Percentiles rank a stretch among this genome's conserved stretches.
Evolutionary conservation across 176 grass and related monocot genomes (phyloP).

Genomic region (Bothriochloa decipiens): DNA sequence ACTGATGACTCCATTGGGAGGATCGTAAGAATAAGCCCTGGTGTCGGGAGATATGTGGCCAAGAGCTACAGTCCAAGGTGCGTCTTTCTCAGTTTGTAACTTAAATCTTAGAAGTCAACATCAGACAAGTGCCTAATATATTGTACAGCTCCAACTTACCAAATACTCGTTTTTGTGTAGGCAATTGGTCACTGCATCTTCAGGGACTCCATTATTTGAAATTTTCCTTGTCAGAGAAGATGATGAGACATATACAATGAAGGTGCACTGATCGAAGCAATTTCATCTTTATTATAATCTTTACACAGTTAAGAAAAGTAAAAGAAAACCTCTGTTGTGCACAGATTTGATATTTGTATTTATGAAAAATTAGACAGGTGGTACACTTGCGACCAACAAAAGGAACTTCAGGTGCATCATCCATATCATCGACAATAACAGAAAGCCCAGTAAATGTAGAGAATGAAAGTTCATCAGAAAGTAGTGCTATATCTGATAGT

Average conservation of each 20-base stretch:
- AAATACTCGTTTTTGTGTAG: conserved; percentile 37
- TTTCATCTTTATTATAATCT: conserved; percentile 35
- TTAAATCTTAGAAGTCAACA: conserved; percentile 10
- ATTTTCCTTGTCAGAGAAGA: conserved; percentile 85
- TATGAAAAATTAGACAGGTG: conserved; percentile 74
- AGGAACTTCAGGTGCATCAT: conserved; percentile 54
- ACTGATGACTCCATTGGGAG: conserved; percentile 79
- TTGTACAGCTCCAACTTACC: conserved; percentile 28
- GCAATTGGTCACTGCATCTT: conserved; percentile 82
- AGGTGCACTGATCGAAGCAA: conserved; percentile 58
- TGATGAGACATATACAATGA: conserved; percentile 62
- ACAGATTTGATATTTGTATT: conserved; percentile 51
- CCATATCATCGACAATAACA: conserved; percentile 32
- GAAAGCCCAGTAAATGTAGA: conserved; percentile 50
- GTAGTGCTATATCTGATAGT: conserved; percentile 37
- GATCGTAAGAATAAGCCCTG: conserved; percentile 81
- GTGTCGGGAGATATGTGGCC: conserved; percentile 82
- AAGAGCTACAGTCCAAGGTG: conserved; percentile 96
- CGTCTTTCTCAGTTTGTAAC: neutral
- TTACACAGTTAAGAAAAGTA: conserved; percentile 18
- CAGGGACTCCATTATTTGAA: conserved; percentile 84
- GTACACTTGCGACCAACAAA: conserved; percentile 73
- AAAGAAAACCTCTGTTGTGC: conserved; percentile 25
- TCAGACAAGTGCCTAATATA: neutral
- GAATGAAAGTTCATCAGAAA: conserved; percentile 42